Evolutionary conservation across 352 stramenopile species (phyloP).

Genomic region (Peronospora belbahrii): DNA sequence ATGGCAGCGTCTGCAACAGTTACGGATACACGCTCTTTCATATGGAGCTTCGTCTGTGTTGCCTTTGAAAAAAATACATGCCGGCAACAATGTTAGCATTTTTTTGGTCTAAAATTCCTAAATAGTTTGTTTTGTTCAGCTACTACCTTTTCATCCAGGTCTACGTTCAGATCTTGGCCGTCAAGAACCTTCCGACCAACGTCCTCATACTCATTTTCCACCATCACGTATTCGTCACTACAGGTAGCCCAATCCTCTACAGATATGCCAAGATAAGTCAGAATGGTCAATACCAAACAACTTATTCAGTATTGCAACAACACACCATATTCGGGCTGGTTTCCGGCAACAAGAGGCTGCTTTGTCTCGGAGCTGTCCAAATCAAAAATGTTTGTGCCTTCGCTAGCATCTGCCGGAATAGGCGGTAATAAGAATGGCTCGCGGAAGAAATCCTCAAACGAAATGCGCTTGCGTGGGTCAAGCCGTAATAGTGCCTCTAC

Average conservation of each 20-base stretch:
- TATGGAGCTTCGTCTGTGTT: conserved; percentile 16
- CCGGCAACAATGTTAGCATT: neutral
- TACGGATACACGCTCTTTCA: conserved; percentile 9
- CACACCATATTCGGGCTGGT: conserved; percentile 56
- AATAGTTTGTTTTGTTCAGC: conserved; percentile 1
- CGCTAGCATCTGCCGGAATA: conserved; percentile 25
- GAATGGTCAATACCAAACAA: neutral
- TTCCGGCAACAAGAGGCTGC: conserved; percentile 61
- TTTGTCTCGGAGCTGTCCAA: conserved; percentile 48
- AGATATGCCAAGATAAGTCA: conserved; percentile 2
- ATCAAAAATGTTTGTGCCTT: conserved; percentile 8
- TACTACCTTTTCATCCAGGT: conserved; percentile 33
- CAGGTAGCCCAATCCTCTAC: conserved; percentile 60
- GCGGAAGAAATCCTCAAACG: conserved; percentile 74
- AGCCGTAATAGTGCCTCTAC: conserved; percentile 52
- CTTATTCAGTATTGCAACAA: neutral
- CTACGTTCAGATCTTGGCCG: conserved; percentile 38
- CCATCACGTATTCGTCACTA: conserved; percentile 79
- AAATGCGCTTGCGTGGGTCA: conserved; percentile 58
- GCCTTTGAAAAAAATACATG: neutral
- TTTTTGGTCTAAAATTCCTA: neutral
- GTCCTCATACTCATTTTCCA: conserved; percentile 78
- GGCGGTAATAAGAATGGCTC: conserved; percentile 58
- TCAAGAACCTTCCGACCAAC: conserved; percentile 63
- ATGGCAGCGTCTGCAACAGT: conserved; percentile 9